These are phyloP conservation scores for Tricholoma flavovirens DNA, from an alignment of 768 basidiomycete genomes.

Conservation along the genomic window DNA sequence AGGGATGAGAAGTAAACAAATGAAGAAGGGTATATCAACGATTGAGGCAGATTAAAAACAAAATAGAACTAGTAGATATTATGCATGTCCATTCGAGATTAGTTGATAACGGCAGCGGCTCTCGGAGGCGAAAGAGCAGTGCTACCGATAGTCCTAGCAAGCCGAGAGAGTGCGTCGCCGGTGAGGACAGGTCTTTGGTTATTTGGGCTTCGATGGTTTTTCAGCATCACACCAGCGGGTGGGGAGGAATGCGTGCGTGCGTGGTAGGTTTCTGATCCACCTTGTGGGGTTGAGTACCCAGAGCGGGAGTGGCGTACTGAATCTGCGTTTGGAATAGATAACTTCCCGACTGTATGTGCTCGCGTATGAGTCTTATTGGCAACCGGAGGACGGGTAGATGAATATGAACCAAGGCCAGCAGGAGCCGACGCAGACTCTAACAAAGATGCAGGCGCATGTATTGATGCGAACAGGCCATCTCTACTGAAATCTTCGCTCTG, in stretches of 20 bases:
- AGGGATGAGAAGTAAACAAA: not conserved
- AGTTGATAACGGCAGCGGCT: slow-evolving; percentile 18
- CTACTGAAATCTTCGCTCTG: not conserved
- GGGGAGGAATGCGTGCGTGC: slow-evolving; percentile 65
- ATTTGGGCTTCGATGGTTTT: slow-evolving; percentile 37
- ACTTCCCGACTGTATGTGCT: slow-evolving; percentile 51
- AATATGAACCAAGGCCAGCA: slow-evolving; percentile 26
- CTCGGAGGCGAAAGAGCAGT: slow-evolving; percentile 20
- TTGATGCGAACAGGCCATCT: slow-evolving; percentile 42
- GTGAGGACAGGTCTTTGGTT: slow-evolving; percentile 64
- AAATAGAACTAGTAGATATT: slow-evolving; percentile 3
- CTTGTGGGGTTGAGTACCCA: slow-evolving; percentile 39
- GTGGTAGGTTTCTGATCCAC: slow-evolving; percentile 36
- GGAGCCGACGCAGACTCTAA: slow-evolving; percentile 38
- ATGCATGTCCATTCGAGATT: slow-evolving; percentile 4
- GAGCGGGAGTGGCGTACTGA: slow-evolving; percentile 33
- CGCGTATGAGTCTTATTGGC: slow-evolving; percentile 42
- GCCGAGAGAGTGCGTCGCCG: slow-evolving; percentile 59
- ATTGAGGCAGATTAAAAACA: not conserved
- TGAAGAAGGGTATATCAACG: slow-evolving; percentile 4
- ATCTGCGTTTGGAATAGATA: slow-evolving; percentile 25
- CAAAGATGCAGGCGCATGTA: slow-evolving; percentile 45
- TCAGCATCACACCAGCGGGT: slow-evolving; percentile 29
- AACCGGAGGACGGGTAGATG: slow-evolving; percentile 17
- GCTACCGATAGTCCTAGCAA: slow-evolving; percentile 57